Conservation (phyloP, 116 monocot species). For the Cymodocea nodosa region DNA sequence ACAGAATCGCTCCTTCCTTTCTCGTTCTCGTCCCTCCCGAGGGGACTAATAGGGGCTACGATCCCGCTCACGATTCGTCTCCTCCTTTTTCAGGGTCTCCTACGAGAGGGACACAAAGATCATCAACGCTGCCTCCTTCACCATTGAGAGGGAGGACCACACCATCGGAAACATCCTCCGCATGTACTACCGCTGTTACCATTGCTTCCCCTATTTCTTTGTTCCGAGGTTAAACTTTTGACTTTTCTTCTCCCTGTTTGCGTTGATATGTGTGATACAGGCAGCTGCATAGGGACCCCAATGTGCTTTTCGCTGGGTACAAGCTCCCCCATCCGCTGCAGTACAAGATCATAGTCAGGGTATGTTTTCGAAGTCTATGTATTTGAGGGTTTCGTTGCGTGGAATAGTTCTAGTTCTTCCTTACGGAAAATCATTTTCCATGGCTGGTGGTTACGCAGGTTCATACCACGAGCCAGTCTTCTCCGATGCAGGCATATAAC, state of each 20-base stretch:
- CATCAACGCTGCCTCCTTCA: slow-evolving; percentile 93
- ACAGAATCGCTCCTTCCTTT: too few relatives aligned
- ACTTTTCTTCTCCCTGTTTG: not conserved
- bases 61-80: not conserved
- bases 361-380: slow-evolving; percentile 7
- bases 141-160: slow-evolving; percentile 88
- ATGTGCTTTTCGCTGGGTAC: slow-evolving; percentile 92
- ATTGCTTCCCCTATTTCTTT: too few relatives aligned
- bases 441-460: slow-evolving; percentile 20
- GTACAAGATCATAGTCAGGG: slow-evolving; percentile 90
- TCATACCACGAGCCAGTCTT: slow-evolving; percentile 83
- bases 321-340: slow-evolving; percentile 96
- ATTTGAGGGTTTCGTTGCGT: too few relatives aligned
- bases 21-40: not conserved
- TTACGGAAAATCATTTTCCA: too few relatives aligned
- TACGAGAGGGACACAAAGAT: slow-evolving; percentile 97
- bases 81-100: slow-evolving; percentile 41
- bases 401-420: too few relatives aligned
- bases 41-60: too few relatives aligned
- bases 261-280: slow-evolving; percentile 13
- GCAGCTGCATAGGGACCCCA: slow-evolving; percentile 96
- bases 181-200: slow-evolving; percentile 27
- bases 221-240: too few relatives aligned
- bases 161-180: slow-evolving; percentile 94
- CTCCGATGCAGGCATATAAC: slow-evolving; percentile 83